Base-by-base conservation (phyloP, 2,329 filamentous ascomycete genomes). In the Eurotiales sp. region DNA sequence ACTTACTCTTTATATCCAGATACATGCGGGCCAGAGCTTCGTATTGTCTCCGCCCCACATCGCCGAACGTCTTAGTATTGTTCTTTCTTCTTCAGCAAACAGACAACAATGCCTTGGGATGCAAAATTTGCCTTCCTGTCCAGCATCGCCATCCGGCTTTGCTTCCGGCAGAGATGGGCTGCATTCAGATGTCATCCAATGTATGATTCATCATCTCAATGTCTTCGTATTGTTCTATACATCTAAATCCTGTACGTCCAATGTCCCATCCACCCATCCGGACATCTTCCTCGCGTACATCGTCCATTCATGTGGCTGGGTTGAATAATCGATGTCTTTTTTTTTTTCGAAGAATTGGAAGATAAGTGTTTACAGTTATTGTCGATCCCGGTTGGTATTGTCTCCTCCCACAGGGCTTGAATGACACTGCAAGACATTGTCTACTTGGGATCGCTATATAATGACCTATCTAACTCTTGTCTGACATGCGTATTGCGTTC, bases 41-140 rank as follows among this genome's bases (percentile, higher is more conserved):
- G 47, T 50, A 50, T 50, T 50, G 47, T 50, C 11, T 29, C 15
- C 34, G 1, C 21, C 25, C 22, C 36, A 36, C 32, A 7, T 36
- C 4, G 32, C n/a, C 34, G 15, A 21, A 5, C 3, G 17, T 11
- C 10, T 47, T 40, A 23, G 23, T 48, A 48, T 48, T 48, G 46
- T 48, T 48, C 46, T 39, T 42, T n/a, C n/a, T 40, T 40, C 37
- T 27, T 6, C 45, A 17, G 37, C 46, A 42, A 34, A 43, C 47
- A 43, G 27, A 25, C 46, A 29, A 32, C 22, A 30, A 47, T 17
- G 30, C 30, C 30, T 3, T 34, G n/a, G n/a, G 10, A 15, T 34
- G 3, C 30, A 36, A 3, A 15, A 7, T 30, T 29, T 47, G 17
- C 7, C 2, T 23, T 19, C 15, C 22, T 17, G 32, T 39, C 22